phyloP scores from a whole-genome alignment of 108 stramenopile species.

The Fragilaria radians region DNA sequence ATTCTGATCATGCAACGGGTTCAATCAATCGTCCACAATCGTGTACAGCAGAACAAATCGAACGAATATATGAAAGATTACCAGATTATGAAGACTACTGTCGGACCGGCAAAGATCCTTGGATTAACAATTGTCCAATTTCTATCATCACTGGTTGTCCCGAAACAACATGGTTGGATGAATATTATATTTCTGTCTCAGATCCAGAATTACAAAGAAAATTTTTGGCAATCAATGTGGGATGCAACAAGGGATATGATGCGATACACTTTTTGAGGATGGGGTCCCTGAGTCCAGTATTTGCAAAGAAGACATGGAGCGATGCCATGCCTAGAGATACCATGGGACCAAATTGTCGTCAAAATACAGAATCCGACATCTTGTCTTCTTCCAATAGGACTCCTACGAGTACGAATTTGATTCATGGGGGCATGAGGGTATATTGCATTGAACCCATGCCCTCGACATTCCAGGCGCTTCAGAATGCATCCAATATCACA shows the following conservation, averaged over 20 bases:
- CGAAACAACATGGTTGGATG: constrained; percentile 20
- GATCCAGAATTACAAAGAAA: not conserved
- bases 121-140: constrained; percentile 9
- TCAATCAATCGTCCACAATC: not conserved
- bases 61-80: not conserved
- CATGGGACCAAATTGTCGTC: constrained; percentile 15
- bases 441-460: constrained; percentile 66
- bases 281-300: constrained; percentile 26
- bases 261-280: constrained; percentile 50
- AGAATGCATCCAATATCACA: not conserved
- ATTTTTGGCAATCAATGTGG: constrained; percentile 27
- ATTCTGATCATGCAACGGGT: not conserved
- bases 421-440: not conserved
- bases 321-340: not conserved
- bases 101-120: not conserved
- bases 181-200: constrained; percentile 6
- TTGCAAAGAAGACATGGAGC: constrained; percentile 39
- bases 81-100: not conserved
- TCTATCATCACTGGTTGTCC: constrained; percentile 26
- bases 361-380: constrained; percentile 14
- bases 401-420: not conserved
- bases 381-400: not conserved
- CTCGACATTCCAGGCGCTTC: constrained; percentile 11
- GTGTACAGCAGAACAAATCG: not conserved
- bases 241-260: constrained; percentile 72